A percentile compares a stretch with the other conserved stretches of the same genome.
phyloP scores from a whole-genome alignment of 2,329 filamentous ascomycete genomes.

The Mycogone perniciosa region DNA sequence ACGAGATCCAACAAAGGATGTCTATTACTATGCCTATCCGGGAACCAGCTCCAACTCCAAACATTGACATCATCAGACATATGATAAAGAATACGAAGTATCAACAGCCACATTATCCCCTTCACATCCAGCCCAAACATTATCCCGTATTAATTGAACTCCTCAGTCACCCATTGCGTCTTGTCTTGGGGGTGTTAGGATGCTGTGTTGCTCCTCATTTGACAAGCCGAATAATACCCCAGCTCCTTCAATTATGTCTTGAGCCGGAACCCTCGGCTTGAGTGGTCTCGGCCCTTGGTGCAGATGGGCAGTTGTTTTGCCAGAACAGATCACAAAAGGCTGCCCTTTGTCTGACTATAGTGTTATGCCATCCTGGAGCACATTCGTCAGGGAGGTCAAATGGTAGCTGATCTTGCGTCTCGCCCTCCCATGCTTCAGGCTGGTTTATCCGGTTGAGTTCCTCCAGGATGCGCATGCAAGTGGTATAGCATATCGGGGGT shows the following conservation, averaged over 20 bases:
- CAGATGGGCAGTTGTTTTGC: constrained; percentile 4
- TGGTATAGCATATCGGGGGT: constrained; percentile 18
- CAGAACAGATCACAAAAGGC: constrained; percentile 10
- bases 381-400: constrained; percentile 22
- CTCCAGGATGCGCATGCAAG: constrained; percentile 19
- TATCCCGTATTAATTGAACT: too few relatives aligned
- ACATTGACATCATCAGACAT: too few relatives aligned
- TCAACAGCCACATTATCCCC: too few relatives aligned
- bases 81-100: too few relatives aligned
- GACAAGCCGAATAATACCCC: not conserved
- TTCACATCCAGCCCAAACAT: too few relatives aligned
- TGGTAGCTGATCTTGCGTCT: constrained; percentile 17
- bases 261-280: not conserved
- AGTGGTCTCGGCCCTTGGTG: not conserved
- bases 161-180: too few relatives aligned
- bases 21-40: too few relatives aligned
- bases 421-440: constrained; percentile 19
- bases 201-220: too few relatives aligned
- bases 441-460: constrained; percentile 25
- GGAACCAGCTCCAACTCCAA: too few relatives aligned
- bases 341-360: not conserved
- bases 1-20: too few relatives aligned
- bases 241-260: not conserved
- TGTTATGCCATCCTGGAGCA: constrained; percentile 19
- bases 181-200: too few relatives aligned